These are phyloP conservation scores for Solanum lycopersicoides DNA, from an alignment of 257 asterid species.

Conservation along the genomic window DNA sequence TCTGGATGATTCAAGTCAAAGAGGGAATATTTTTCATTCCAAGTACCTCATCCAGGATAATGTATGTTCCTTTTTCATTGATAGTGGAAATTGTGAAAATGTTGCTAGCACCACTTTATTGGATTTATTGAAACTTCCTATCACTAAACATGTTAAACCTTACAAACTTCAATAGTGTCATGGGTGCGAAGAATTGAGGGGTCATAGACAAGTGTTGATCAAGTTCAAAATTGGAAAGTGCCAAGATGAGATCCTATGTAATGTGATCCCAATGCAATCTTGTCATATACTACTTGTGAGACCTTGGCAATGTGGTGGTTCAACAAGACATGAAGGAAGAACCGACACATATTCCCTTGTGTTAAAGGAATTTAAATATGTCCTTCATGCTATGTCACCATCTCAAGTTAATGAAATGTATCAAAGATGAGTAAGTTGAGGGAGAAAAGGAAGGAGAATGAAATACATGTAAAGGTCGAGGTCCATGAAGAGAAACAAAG, in stretches of 20 bases:
- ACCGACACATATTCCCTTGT: not conserved
- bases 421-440: not conserved
- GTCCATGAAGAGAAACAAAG: not conserved
- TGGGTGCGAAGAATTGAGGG: not conserved
- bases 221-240: not conserved
- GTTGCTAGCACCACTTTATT: too few species aligned
- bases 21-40: too few species aligned
- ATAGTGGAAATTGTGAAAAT: too few species aligned
- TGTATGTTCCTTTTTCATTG: too few species aligned
- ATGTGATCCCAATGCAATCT: not conserved
- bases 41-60: too few species aligned
- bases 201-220: not conserved
- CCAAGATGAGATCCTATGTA: not conserved
- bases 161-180: too few species aligned
- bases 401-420: not conserved
- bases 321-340: not conserved
- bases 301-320: not conserved
- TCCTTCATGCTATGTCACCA: not conserved
- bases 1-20: too few species aligned
- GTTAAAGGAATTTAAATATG: not conserved
- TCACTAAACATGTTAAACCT: too few species aligned
- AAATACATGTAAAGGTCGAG: not conserved
- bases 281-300: not conserved
- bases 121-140: too few species aligned
- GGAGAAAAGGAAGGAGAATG: not conserved